Evolutionary conservation across 2,329 filamentous ascomycete species (phyloP), one percentile per base, ranked within the genome.

Genomic region (Colletotrichum tanaceti): DNA sequence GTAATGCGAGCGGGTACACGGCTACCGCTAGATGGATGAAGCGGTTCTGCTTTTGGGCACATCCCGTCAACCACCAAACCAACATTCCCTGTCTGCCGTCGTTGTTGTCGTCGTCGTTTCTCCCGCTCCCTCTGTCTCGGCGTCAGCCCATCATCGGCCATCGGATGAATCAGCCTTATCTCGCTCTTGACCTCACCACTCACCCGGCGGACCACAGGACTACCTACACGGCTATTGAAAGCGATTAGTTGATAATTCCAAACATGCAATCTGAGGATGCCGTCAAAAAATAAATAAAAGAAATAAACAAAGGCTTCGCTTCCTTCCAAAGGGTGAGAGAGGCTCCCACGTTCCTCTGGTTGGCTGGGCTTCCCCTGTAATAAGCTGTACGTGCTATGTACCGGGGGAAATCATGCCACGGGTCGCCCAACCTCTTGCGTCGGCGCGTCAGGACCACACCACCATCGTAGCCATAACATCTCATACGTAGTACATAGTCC

Each of bases 401-500:
- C 55, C 44, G 62, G 44, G 61, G 55, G 18, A 46, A 52, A 66
- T 66, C 62, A 61, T 69, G 66, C 66, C 62, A 69, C 66, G 62
- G 62, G 62, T 65, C 49, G 55, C 66, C 66, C 66, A 68, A 68
- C 66, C 63, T 69, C 62, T 66, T 43, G 35, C 50, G 39, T 58
- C 50, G 38, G 63, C 52, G 55, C 68, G 70, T 71, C 70, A 71
- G 63, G 47, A 71, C 64, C 68, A 64, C 60, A 71, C 68, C 70
- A 71, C 58, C 52, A 58, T 68, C 68, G 53, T 52, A 60, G 68
- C 58, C 46, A 61, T 58, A 71, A 71, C 70, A 71, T 65, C 57
- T 71, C 70, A 71, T 68, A 68, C 68, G 52, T 70, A 60, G 68
- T 9, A 32, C 28, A 16, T 43, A 6, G 49, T 57, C 49, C 65